These are phyloP conservation scores for Boechera retrofracta DNA, from an alignment of 345 rosid species.

Conservation along the genomic window DNA sequence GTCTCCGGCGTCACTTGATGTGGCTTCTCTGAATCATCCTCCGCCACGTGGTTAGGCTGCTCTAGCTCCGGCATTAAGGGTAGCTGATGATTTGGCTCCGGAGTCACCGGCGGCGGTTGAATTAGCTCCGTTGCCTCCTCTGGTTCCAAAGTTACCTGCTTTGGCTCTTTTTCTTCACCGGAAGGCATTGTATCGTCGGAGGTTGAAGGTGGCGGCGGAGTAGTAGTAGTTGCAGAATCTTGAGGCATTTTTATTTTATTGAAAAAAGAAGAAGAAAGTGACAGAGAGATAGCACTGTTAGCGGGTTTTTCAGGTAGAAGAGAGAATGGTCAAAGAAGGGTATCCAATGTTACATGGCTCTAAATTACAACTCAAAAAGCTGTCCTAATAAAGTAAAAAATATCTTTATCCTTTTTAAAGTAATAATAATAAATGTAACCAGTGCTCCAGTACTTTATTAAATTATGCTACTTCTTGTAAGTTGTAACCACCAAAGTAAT, in stretches of 20 bases:
- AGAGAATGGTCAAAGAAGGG: slow-evolving; percentile 42
- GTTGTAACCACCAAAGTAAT: slow-evolving; percentile 16
- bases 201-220: slow-evolving; percentile 38
- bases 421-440: background rate
- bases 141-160: slow-evolving; percentile 6
- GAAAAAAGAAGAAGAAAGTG: slow-evolving; percentile 17
- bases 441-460: slow-evolving; percentile 1
- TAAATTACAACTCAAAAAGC: slow-evolving; percentile 39
- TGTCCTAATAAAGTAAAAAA: slow-evolving; percentile 39
- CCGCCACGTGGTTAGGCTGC: background rate
- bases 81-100: background rate
- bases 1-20: background rate
- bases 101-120: slow-evolving; percentile 2
- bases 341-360: slow-evolving; percentile 32
- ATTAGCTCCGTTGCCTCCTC: background rate
- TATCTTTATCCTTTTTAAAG: slow-evolving; percentile 22
- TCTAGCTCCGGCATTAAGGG: slow-evolving; percentile 11
- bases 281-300: slow-evolving; percentile 19
- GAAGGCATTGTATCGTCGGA: background rate
- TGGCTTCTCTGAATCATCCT: background rate
- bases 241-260: slow-evolving; percentile 29
- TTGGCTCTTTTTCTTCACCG: slow-evolving; percentile 12
- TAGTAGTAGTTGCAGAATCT: slow-evolving; percentile 36
- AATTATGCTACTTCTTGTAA: background rate
- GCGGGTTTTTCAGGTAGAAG: slow-evolving; percentile 46